These are phyloP conservation scores for Silybum marianum DNA, from an alignment of 129 eudicot genomes.

Conservation along the genomic window DNA sequence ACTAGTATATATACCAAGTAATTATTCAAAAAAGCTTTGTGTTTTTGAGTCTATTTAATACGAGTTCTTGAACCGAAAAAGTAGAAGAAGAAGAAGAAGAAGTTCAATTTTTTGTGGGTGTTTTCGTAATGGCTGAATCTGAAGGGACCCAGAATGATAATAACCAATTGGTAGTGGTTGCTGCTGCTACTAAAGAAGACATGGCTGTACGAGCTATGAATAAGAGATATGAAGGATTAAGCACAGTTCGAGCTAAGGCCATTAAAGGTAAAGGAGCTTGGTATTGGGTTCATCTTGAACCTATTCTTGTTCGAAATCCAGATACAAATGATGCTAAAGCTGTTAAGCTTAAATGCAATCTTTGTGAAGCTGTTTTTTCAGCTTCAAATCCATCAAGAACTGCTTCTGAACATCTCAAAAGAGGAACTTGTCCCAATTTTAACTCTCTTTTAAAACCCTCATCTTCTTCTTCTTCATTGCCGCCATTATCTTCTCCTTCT, in stretches of 20 bases:
- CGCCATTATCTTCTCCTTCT: constrained; percentile 58
- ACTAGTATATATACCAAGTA: no score
- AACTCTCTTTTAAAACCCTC: constrained; percentile 48
- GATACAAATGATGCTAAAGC: constrained; percentile 59
- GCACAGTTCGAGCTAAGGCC: constrained; percentile 60
- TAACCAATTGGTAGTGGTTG: constrained; percentile 29
- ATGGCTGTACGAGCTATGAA: constrained; percentile 45
- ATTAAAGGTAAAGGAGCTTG: constrained; percentile 78
- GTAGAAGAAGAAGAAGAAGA: background rate
- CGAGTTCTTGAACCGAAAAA: background rate
- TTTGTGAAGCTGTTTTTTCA: constrained; percentile 64
- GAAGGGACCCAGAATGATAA: constrained; percentile 29
- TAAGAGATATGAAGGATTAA: constrained; percentile 64
- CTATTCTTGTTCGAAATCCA: constrained; percentile 49
- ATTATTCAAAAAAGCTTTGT: background rate
- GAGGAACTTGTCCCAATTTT: constrained; percentile 76
- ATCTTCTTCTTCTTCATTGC: constrained; percentile 38
- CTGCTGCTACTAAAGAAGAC: constrained; percentile 31
- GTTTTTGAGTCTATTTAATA: constrained; percentile 9
- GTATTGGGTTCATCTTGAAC: constrained; percentile 82
- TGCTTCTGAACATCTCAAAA: constrained; percentile 77
- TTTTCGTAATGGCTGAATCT: constrained; percentile 44
- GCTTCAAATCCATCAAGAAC: constrained; percentile 88
- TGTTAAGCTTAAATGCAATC: constrained; percentile 63
- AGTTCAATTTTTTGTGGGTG: background rate